phyloP scores from a whole-genome alignment of 1,139 yeast genomes.

The Groenewaldozyma auringiensis region DNA sequence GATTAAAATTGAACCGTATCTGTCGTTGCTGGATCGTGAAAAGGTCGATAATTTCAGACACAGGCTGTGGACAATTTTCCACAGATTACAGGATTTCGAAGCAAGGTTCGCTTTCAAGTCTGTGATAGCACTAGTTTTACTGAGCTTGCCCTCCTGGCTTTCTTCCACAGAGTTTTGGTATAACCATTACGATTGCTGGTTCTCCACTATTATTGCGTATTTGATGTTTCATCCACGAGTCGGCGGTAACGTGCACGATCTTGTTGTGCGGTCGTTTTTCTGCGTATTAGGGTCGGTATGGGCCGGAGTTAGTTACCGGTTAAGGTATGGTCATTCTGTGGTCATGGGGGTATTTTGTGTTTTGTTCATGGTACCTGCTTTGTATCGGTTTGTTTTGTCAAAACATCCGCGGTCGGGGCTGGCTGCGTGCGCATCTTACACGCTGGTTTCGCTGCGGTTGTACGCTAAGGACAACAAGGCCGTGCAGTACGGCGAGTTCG shows the following conservation, averaged over 20 bases:
- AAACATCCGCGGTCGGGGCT: slow-evolving; percentile 38
- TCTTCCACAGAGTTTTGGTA: slow-evolving; percentile 37
- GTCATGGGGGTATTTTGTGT: slow-evolving; percentile 38
- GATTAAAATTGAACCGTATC: slow-evolving; percentile 1
- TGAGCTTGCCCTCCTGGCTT: slow-evolving; percentile 41
- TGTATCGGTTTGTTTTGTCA: slow-evolving; percentile 31
- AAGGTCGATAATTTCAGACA: slow-evolving; percentile 14
- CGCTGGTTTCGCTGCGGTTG: slow-evolving; percentile 33
- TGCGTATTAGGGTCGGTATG: slow-evolving; percentile 39
- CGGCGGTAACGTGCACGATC: slow-evolving; percentile 36
- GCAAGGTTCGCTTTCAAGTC: slow-evolving; percentile 39
- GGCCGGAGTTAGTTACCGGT: slow-evolving; percentile 40
- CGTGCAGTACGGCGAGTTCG: no score
- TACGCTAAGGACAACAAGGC: no score
- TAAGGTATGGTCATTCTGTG: slow-evolving; percentile 34
- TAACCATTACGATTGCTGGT: slow-evolving; percentile 36
- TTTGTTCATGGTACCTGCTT: slow-evolving; percentile 30
- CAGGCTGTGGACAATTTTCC: slow-evolving; percentile 34
- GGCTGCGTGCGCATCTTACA: slow-evolving; percentile 36
- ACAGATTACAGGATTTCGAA: slow-evolving; percentile 32
- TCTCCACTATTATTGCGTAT: slow-evolving; percentile 37
- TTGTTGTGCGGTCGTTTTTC: slow-evolving; percentile 30
- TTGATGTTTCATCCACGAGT: slow-evolving; percentile 38
- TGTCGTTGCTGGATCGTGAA: slow-evolving; percentile 3
- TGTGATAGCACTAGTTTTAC: slow-evolving; percentile 32